Conservation (phyloP, 1,284 basidiomycete genomes). For the Boletus sp. region DNA sequence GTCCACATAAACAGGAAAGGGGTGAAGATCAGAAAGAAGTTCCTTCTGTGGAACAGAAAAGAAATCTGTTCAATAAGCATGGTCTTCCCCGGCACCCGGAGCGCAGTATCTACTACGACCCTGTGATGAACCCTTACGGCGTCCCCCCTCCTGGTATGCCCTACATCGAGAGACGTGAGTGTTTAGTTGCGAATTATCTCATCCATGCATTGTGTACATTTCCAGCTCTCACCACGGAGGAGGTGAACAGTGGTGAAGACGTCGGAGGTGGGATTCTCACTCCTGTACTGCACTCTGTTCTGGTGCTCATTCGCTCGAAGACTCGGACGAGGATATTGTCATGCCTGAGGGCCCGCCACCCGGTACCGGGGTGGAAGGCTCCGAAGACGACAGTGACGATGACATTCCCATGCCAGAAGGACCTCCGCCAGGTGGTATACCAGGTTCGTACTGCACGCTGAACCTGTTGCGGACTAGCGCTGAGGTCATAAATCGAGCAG, state of each 20-base stretch:
- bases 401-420: conserved; percentile 87
- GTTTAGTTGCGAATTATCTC: conserved; percentile 2
- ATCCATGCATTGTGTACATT: background rate
- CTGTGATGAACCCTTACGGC: conserved; percentile 90
- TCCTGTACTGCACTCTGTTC: conserved; percentile 4
- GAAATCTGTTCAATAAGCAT: conserved; percentile 74
- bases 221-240: conserved; percentile 57
- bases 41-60: conserved; percentile 45
- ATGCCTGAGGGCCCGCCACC: conserved; percentile 75
- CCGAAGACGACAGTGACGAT: conserved; percentile 54
- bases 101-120: conserved; percentile 89
- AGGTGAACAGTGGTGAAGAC: conserved; percentile 58
- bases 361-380: conserved; percentile 39
- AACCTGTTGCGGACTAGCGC: conserved; percentile 5
- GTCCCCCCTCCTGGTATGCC: conserved; percentile 97
- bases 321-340: conserved; percentile 54
- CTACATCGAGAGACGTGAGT: conserved; percentile 80
- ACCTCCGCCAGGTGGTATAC: conserved; percentile 52
- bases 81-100: conserved; percentile 83
- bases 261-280: conserved; percentile 35
- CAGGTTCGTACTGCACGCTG: conserved; percentile 19
- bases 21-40: conserved; percentile 43
- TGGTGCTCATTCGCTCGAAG: conserved; percentile 15
- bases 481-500: conserved; percentile 16
- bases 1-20: conserved; percentile 42